A percentile compares a stretch with the other conserved stretches of the same genome.
Evolutionary conservation across 139 green algal species (phyloP).

Genomic region (Chlorella vulgaris): DNA sequence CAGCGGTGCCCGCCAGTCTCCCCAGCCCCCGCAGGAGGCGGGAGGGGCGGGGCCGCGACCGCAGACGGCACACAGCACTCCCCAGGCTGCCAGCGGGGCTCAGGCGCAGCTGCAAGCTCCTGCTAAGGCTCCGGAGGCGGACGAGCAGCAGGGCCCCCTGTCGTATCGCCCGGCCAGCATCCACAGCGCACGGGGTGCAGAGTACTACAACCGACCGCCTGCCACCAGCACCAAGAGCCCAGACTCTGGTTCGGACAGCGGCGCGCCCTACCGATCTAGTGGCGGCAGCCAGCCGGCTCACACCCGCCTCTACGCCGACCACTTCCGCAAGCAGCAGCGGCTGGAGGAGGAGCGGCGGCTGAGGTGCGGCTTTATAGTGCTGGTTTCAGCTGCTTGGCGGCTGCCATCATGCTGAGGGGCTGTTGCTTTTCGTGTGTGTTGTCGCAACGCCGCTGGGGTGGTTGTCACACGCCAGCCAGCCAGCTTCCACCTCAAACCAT

Average conservation of each 20-base stretch:
- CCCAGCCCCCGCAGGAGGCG: background rate
- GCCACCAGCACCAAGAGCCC: background rate
- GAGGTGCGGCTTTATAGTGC: background rate
- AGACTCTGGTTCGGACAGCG: background rate
- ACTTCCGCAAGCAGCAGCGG: slow-evolving; percentile 48
- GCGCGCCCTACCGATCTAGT: slow-evolving; percentile 5
- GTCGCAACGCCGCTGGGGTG: no score
- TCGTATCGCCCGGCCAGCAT: slow-evolving; percentile 4
- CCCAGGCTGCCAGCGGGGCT: background rate
- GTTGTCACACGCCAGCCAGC: no score
- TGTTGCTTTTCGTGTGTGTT: background rate
- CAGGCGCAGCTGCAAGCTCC: background rate
- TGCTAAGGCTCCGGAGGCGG: no score
- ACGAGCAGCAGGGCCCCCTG: slow-evolving; percentile 1
- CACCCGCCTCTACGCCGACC: slow-evolving; percentile 62
- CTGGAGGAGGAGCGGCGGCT: slow-evolving; percentile 56
- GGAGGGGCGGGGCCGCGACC: background rate
- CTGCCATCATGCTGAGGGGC: no score
- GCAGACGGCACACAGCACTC: background rate
- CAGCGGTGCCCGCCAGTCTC: background rate
- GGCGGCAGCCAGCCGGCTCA: slow-evolving; percentile 28
- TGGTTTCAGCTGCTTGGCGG: background rate
- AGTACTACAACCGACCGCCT: slow-evolving; percentile 13
- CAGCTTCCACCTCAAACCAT: no score
- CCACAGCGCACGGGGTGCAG: background rate